phyloP scores from a whole-genome alignment of 1,139 yeast genomes.

The Tardiomyces depauwii region DNA sequence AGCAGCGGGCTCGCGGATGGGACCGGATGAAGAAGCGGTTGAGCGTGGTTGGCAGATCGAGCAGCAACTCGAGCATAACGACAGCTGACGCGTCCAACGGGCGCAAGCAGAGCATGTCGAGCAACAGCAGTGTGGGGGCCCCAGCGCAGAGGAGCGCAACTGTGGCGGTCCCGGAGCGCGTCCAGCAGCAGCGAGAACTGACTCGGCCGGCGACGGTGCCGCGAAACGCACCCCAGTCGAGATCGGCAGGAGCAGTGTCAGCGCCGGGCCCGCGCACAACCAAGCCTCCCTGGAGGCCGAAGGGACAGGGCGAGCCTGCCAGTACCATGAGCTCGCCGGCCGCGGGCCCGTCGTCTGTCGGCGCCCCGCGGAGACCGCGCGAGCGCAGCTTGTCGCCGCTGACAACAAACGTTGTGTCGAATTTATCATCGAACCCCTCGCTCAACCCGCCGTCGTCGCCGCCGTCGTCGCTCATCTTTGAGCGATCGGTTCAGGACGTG shows the following conservation, averaged over 20 bases:
- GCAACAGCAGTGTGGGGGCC: too few species aligned
- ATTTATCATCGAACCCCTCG: too few species aligned
- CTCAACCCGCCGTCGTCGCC: conserved; percentile 11
- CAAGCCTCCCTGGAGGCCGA: too few species aligned
- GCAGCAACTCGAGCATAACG: neutral
- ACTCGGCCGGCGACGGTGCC: neutral
- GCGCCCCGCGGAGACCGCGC: neutral
- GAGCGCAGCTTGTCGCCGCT: neutral
- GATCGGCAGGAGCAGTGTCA: neutral
- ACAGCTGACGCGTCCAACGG: too few species aligned
- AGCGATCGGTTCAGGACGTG: conserved; percentile 29
- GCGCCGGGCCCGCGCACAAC: neutral
- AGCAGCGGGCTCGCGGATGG: neutral
- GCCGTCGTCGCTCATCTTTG: conserved; percentile 28
- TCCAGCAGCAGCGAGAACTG: too few species aligned
- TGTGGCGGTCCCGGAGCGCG: too few species aligned
- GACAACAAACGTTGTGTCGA: too few species aligned
- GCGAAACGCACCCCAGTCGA: neutral
- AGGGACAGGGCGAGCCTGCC: too few species aligned
- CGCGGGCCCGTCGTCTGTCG: neutral
- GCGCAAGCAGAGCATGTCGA: too few species aligned
- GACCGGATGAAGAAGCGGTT: neutral
- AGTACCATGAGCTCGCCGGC: too few species aligned
- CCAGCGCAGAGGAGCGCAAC: too few species aligned
- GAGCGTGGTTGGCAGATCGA: neutral